Evolutionary conservation across 2,329 filamentous ascomycete genomes (phyloP).

Genomic region (Cucurbitaria berberidis): DNA sequence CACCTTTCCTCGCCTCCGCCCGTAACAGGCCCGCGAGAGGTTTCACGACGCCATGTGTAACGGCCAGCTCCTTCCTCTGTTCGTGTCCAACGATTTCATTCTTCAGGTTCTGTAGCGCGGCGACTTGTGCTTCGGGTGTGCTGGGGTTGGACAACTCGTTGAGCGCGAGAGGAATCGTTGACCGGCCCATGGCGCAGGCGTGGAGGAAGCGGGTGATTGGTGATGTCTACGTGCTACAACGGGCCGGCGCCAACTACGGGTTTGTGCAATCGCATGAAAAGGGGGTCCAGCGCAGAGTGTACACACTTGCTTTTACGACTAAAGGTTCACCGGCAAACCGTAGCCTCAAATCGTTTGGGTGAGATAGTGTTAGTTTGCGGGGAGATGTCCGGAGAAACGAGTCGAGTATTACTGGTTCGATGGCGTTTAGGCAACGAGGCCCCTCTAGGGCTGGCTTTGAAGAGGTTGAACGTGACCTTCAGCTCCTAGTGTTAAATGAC

Average conservation of each 20-base stretch:
- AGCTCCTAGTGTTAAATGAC: neutral
- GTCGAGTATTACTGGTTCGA: conserved; percentile 6
- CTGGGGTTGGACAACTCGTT: conserved; percentile 48
- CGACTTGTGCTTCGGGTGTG: conserved; percentile 50
- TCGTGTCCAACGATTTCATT: conserved; percentile 89
- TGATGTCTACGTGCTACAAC: conserved; percentile 14
- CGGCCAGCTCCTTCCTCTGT: conserved; percentile 81
- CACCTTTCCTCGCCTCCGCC: conserved; percentile 51
- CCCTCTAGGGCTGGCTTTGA: neutral
- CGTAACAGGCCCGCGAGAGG: conserved; percentile 63
- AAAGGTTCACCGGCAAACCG: conserved; percentile 2
- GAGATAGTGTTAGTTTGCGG: conserved; percentile 13
- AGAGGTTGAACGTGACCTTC: neutral
- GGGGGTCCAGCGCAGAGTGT: conserved; percentile 4
- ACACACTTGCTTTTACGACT: conserved; percentile 6
- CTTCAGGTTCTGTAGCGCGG: conserved; percentile 75
- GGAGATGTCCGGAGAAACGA: conserved; percentile 18
- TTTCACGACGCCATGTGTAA: conserved; percentile 72
- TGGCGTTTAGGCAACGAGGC: neutral
- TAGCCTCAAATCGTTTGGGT: neutral
- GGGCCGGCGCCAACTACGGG: conserved; percentile 10
- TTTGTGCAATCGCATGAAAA: conserved; percentile 9
- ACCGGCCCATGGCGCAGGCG: conserved; percentile 41
- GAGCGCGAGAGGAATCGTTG: conserved; percentile 45
- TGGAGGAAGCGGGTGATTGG: conserved; percentile 8